Evolutionary conservation across 164 flowering plant species (phyloP), one percentile per base, ranked within the genome.

Genomic region (Stephania yunnanensis): DNA sequence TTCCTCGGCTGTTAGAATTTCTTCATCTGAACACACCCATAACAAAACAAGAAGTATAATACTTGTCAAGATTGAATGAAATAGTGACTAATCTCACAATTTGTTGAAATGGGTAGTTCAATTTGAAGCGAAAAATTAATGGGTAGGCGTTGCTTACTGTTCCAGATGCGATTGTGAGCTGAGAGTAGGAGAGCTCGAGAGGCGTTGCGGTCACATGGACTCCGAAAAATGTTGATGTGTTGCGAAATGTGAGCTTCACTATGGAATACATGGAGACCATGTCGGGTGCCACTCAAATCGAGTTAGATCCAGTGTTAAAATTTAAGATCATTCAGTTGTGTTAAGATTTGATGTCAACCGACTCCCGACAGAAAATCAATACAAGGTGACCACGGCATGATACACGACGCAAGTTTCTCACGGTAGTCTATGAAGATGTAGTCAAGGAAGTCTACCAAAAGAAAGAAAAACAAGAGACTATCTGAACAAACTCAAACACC

Each of bases 201-300:
- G 96, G 92, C 1, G 91, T 86, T 11, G 97, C 82, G 3, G 92
- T 71, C 5, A 94, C 97, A 74, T 94, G 97, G 53, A 94, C 85
- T 0, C 98, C 98, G 71, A 94, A 94, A 58, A 94, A 94, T 13
- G 96, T 84, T 15, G 92, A 97, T 0, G 87, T 91, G 83, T 92
- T 94, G 0, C 92, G 88, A 78, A 83, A 94, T 1, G 81, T 78
- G 79, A 94, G 74, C 69, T 81, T 94, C 20, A 92, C 86, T 0
- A 97, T 87, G 13, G 96, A 84, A 74, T 94, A 92, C 83, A 88
- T 68, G 73, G 95, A 78, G 42, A 85, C 79, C 98, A 92, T 92
- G 50, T 90, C 97, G 2, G 98, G 91, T 0, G 96, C 91, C 12
- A 94, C 97, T 6, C 98, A 95, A 0, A 88, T 78, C 4, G 66